Conservation (phyloP, 140 eudicot species). For the Ambrosia hybrid region DNA sequence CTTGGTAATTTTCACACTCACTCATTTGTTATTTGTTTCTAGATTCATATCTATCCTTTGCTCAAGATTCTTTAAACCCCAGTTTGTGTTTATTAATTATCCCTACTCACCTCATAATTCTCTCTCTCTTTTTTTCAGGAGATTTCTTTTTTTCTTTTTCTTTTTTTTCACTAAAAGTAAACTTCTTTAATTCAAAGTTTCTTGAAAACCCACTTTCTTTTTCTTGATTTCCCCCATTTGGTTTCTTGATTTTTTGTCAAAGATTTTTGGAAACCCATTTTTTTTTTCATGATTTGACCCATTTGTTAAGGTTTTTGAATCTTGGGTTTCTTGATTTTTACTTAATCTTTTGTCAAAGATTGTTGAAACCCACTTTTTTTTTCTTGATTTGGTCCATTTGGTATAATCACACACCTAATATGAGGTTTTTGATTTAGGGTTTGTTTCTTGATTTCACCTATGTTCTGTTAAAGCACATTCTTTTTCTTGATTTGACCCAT, state of each 20-base stretch:
- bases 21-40: background rate
- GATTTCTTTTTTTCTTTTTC: no score
- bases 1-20: slow-evolving; percentile 8
- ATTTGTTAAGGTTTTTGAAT: no score
- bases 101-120: background rate
- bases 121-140: background rate
- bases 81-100: background rate
- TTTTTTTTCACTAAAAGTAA: no score
- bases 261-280: slow-evolving; percentile 18
- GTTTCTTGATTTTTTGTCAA: background rate
- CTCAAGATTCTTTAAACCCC: slow-evolving; percentile 12
- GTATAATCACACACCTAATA: background rate
- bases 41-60: no score
- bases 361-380: slow-evolving; percentile 13
- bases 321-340: slow-evolving; percentile 9
- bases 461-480: background rate
- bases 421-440: slow-evolving; percentile 1
- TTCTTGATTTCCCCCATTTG: background rate
- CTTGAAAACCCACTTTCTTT: no score
- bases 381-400: background rate
- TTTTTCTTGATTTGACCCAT: background rate
- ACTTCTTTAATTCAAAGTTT: background rate
- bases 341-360: background rate
- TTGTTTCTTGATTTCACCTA: background rate
- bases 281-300: background rate